Percentiles rank a stretch among this genome's conserved stretches.
Evolutionary conservation across 306 rosid genomes (phyloP).

Genomic region (Glycine soja): DNA sequence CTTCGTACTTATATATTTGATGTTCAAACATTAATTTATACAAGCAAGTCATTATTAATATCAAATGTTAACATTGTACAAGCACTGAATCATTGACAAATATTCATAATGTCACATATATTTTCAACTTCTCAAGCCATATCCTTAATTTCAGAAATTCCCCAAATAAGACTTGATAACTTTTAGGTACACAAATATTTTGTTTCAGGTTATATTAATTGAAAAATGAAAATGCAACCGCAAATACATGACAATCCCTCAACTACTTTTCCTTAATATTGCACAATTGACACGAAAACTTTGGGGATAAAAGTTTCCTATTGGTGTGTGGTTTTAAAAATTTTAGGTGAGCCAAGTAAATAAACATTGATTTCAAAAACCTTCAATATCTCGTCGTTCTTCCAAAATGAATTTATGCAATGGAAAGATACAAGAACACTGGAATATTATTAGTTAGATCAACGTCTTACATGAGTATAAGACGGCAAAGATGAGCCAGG

Average conservation of each 20-base stretch:
- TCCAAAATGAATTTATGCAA: conserved; percentile 46
- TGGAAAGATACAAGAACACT: conserved; percentile 28
- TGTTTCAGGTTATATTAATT: conserved; percentile 32
- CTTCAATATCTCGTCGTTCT: conserved; percentile 15
- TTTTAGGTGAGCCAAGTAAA: conserved; percentile 18
- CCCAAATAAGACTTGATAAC: background rate
- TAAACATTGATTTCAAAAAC: conserved; percentile 19
- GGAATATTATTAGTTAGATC: conserved; percentile 48
- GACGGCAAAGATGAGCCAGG: conserved; percentile 60
- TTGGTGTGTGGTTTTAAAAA: background rate
- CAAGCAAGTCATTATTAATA: background rate
- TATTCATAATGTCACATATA: conserved; percentile 6
- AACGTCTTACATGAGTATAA: conserved; percentile 51
- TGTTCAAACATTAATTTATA: conserved; percentile 27
- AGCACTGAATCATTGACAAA: conserved; percentile 19
- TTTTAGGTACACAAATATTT: conserved; percentile 11
- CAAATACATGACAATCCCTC: conserved; percentile 1
- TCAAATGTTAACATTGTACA: conserved; percentile 24
- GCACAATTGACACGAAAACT: conserved; percentile 28
- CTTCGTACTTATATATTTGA: background rate
- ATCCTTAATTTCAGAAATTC: conserved; percentile 16
- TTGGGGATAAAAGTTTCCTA: background rate
- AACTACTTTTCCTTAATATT: conserved; percentile 23
- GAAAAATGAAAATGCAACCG: conserved; percentile 36
- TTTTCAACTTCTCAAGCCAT: conserved; percentile 30